Evolutionary conservation across 2,329 filamentous ascomycete genomes (phyloP), one percentile per base, ranked within the genome.

Genomic region (Verticillium nonalfalfae): DNA sequence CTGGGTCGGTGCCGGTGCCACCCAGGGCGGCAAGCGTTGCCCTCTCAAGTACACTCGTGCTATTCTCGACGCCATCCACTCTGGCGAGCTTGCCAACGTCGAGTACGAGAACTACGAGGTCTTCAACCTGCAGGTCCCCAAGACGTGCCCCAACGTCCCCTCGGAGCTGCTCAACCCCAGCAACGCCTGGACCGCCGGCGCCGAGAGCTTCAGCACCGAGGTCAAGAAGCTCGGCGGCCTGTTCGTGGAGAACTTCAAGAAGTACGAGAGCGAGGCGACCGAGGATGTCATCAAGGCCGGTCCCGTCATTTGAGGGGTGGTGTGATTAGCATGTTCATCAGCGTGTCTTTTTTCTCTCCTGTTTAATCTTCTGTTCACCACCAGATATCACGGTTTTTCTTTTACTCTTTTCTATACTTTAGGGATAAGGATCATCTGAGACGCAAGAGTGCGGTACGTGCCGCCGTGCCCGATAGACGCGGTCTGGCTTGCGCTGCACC

Each of bases 31-130:
- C 77, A 96, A 96, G 87, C 90, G 94, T 70, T 98, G 94, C 86
- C 94, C 94, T 50, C 86, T 98, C 76, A 97, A 97, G 83, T 99
- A 98, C 84, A 99, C 95, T 45, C 93, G 95, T 72, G 94, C 95
- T 71, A 98, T 99, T 76, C 88, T 99, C 70, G 94, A 99, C 77
- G 90, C 94, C 74, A 97, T 99, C 80, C 95, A 99, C 89, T 93
- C 87, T 59, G 95, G 95, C 69, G 92, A 97, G 80, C 91, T 99
- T 68, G 93, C 93, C 73, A 90, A 96, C 71, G 89, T 86, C 65
- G 90, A 96, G 78, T 99, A 91, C 80, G 95, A 99, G 84, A 92
- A 81, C 68, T 99, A 99, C 81, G 92, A 93, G 50, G 88, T 93
- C 66, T 99, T 99, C 88, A 97, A 97, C 84, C 89, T 99, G 62